Base-by-base conservation (phyloP, 495 filamentous ascomycete genomes). In the Lindgomyces ingoldianus region DNA sequence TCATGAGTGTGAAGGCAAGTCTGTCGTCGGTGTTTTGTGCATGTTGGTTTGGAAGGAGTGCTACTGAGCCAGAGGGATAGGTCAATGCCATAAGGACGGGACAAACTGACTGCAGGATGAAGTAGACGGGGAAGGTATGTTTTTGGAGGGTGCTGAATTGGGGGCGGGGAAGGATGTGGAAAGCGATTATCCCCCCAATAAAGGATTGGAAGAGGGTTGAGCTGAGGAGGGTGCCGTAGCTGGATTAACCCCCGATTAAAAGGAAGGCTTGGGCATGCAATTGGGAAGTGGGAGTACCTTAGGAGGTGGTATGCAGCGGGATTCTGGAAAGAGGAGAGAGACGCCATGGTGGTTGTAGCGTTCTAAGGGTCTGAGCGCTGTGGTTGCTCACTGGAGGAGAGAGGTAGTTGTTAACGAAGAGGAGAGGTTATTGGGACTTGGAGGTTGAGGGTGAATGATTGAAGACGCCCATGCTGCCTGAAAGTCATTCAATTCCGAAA, bases 121-220 rank as follows among this genome's bases (percentile, higher is more conserved):
- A 96, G 79, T 93, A 98, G 67, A 88, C 75, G 22, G 93, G 93
- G 77, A 95, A 93, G 70, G 91, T 85, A 68, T 82, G 82, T 33
- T 83, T 77, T 77, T 96, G 93, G 25, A 98, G 81, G 36, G 83
- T 79, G 4, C 85, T 80, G 78, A 98, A 98, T 72, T 92, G 86
- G 0, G 90, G 85, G 10, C 90, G 86, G 10, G 90, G 81, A 49
- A 97, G 85, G 57, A 84, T 81, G 46, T 80, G 81, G 80, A 86
- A 96, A 57, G 89, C 85, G 46, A 92, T 74, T 27, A 89, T 80
- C 29, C 90, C 91, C 57, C 82, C 84, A 60, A 96, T 78, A 76
- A 96, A 96, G 62, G 90, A 89, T 85, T 72, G 69, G 69, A 73
- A 74, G 64, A 75, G 52, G 54, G 60, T 75, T 59, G 57, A 70